Conservation (phyloP, 139 green algal species). For the Ettlia oleoabundans region DNA sequence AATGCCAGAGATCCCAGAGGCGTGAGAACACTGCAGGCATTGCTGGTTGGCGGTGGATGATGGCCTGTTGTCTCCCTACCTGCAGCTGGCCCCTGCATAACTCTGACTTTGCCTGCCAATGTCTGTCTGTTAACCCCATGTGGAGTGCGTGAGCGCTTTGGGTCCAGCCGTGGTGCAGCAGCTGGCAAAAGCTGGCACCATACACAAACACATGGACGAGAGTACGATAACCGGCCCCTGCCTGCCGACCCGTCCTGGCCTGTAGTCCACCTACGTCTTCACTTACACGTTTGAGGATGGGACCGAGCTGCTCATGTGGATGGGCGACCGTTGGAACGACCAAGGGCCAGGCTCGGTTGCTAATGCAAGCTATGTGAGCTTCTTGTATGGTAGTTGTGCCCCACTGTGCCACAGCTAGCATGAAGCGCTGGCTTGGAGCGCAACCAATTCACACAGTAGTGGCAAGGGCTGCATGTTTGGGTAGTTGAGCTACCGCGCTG, state of each 20-base stretch:
- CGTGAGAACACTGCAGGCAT: too few relatives aligned
- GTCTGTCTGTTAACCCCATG: too few relatives aligned
- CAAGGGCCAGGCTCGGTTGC: neutral
- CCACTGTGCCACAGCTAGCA: neutral
- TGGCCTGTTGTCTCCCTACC: too few relatives aligned
- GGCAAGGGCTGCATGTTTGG: neutral
- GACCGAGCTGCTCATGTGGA: constrained; percentile 11
- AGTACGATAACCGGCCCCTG: neutral
- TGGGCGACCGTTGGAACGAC: constrained; percentile 23
- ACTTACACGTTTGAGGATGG: constrained; percentile 7
- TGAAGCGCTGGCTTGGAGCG: neutral
- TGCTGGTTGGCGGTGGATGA: too few relatives aligned
- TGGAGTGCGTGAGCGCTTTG: too few relatives aligned
- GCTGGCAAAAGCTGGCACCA: neutral
- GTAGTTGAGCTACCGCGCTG: neutral
- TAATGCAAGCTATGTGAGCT: constrained; percentile 10
- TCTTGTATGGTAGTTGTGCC: neutral
- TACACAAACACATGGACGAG: neutral
- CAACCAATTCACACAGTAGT: neutral
- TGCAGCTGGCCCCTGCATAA: too few relatives aligned
- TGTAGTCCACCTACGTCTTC: constrained; percentile 17
- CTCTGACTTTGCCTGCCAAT: too few relatives aligned
- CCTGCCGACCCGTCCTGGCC: neutral
- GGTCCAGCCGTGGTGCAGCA: too few relatives aligned
- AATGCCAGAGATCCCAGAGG: too few relatives aligned